These are phyloP conservation scores for Sporothrix humicola DNA, from an alignment of 2,329 filamentous ascomycete species.

Conservation along the genomic window DNA sequence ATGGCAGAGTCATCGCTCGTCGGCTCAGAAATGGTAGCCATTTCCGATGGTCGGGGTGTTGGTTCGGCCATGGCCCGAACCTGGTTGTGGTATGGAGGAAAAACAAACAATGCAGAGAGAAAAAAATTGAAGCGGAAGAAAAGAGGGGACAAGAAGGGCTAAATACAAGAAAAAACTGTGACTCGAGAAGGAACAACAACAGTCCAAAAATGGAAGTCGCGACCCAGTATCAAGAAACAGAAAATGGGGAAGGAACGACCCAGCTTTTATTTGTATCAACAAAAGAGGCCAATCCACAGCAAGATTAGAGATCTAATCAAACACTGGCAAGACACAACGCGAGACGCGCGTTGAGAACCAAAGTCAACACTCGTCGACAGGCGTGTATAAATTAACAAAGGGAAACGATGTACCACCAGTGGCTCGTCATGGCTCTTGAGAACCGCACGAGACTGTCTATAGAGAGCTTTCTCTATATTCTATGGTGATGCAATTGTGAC, in stretches of 20 bases:
- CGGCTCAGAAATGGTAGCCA: neutral
- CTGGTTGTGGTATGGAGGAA: neutral
- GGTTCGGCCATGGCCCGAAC: neutral
- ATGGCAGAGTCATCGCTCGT: neutral
- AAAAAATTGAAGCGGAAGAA: neutral
- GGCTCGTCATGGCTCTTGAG: too few species aligned
- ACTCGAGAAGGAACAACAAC: too few species aligned
- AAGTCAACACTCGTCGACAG: conserved; percentile 38
- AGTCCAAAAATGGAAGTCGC: neutral
- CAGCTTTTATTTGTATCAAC: neutral
- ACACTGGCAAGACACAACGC: neutral
- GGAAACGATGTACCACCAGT: neutral
- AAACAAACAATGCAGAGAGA: neutral
- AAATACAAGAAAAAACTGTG: neutral
- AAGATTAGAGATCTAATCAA: neutral
- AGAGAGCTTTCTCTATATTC: conserved; percentile 12
- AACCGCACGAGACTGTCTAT: neutral
- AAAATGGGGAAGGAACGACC: neutral
- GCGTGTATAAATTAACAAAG: neutral
- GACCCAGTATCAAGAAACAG: neutral
- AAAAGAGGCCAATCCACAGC: neutral
- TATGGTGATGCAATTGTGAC: too few species aligned
- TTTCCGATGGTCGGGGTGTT: neutral
- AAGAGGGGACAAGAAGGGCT: neutral
- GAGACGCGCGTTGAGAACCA: neutral